phyloP scores from a whole-genome alignment of 495 filamentous ascomycete species.

The Penicillium paxilli region DNA sequence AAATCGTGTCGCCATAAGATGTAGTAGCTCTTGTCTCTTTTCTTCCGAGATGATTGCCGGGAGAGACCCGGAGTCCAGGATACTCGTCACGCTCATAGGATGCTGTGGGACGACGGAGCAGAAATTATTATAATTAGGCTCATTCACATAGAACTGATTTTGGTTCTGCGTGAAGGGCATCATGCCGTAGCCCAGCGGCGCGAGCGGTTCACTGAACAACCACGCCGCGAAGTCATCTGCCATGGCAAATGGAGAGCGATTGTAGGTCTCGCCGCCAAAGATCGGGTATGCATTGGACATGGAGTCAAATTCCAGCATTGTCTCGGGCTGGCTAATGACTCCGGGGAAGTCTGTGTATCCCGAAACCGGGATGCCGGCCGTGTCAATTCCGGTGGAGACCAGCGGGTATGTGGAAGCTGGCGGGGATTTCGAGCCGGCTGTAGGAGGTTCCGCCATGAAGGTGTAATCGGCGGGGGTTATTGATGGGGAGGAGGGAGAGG shows the following conservation, averaged over 20 bases:
- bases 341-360: slow-evolving; percentile 30
- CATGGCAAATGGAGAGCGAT: slow-evolving; percentile 84
- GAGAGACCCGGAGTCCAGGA: slow-evolving; percentile 79
- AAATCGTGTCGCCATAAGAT: slow-evolving; percentile 80
- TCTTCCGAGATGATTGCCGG: slow-evolving; percentile 83
- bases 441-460: slow-evolving; percentile 15
- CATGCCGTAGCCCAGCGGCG: slow-evolving; percentile 40
- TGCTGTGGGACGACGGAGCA: slow-evolving; percentile 51
- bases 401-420: slow-evolving; percentile 22
- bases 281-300: slow-evolving; percentile 76
- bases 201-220: slow-evolving; percentile 71
- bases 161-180: slow-evolving; percentile 38
- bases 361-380: slow-evolving; percentile 14
- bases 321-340: slow-evolving; percentile 16
- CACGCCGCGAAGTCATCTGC: slow-evolving; percentile 91
- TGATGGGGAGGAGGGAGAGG: slow-evolving; percentile 21
- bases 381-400: slow-evolving; percentile 29
- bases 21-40: slow-evolving; percentile 80
- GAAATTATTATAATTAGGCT: slow-evolving; percentile 38
- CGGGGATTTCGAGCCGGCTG: slow-evolving; percentile 15
- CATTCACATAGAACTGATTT: slow-evolving; percentile 39
- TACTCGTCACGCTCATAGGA: slow-evolving; percentile 88
- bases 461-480: slow-evolving; percentile 22
- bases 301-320: slow-evolving; percentile 56
- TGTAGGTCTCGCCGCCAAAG: slow-evolving; percentile 78